phyloP scores from a whole-genome alignment of 345 rosid species.

The Diplotaxis tenuifolia region DNA sequence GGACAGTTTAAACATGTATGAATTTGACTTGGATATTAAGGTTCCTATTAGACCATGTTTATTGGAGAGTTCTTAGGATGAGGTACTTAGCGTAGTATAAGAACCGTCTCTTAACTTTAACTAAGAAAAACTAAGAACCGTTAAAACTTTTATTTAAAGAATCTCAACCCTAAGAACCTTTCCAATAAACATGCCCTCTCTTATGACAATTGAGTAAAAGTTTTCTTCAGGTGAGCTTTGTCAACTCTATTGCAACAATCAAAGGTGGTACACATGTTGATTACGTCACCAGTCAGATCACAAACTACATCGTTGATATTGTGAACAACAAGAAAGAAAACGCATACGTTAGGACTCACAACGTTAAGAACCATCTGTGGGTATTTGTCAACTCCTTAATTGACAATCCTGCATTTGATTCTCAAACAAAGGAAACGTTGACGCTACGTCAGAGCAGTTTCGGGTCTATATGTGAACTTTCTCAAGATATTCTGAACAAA shows the following conservation, averaged over 20 bases:
- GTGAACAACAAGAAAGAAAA: conserved; percentile 86
- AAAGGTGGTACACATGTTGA: conserved; percentile 99
- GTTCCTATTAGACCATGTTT: no score
- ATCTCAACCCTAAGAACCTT: no score
- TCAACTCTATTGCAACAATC: conserved; percentile 77
- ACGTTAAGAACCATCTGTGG: conserved; percentile 90
- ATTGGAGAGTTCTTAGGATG: no score
- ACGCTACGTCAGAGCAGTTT: conserved; percentile 95
- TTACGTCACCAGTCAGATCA: conserved; percentile 79
- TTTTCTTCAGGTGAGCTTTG: conserved; percentile 98
- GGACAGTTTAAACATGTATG: conserved; percentile 91
- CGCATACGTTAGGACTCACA: conserved; percentile 73
- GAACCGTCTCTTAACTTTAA: no score
- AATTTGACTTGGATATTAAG: not conserved
- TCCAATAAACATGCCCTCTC: no score
- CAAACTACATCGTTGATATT: conserved; percentile 62
- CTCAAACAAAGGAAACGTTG: conserved; percentile 97
- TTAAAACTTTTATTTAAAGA: no score
- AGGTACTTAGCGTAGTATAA: no score
- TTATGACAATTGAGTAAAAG: no score
- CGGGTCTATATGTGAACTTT: conserved; percentile 87
- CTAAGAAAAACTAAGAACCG: no score
- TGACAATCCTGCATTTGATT: conserved; percentile 98
- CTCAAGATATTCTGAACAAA: conserved; percentile 79
- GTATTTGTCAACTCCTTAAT: conserved; percentile 94